Base-by-base conservation (phyloP, 108 stramenopile genomes). In the Cyclotella choctawhatcheeana region DNA sequence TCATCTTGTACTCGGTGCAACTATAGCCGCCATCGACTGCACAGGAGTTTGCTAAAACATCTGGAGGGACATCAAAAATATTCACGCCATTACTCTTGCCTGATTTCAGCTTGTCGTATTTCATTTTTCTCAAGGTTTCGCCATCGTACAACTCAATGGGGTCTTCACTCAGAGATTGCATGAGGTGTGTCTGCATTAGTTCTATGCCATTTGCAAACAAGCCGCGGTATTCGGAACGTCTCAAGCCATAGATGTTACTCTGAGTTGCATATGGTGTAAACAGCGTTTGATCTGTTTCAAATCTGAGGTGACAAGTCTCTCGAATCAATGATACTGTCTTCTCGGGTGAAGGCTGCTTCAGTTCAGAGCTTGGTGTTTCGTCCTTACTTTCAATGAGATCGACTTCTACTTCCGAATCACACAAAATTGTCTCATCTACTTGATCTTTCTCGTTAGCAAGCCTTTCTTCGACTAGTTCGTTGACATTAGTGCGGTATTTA, bases 71-170 rank as follows among this genome's bases (percentile, higher is more conserved):
- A 31, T 56, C 55, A 56, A 56, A 56, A 0, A 56, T 30, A 31
- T 56, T 56, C 8, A 30, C 51, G 24, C 51, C 55, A 29, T 5
- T 56, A 18, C 30, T 31, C 14, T n/a, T 30, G 27, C 29, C 29
- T 31, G 55, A 27, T 7, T 30, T 56, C 10, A 56, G 29, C 55
- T 56, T 56, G 5, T 56, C 55, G 0, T 13, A 30, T 31, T 56
- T 56, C 30, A 56, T 2, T 4, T 30, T 27, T 56, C n/a, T 56
- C 55, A 56, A 56, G 14, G 29, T 56, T 14, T 56, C 29, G 14
- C 10, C 18, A 56, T 56, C 55, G 2, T 18, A 30, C 8, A 56
- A n/a, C 27, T 10, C 10, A 56, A 31, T 12, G 31, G 55, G 29
- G 0, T 56, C 10, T 8, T 14, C 10, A 56, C 12, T 4, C 3